phyloP scores from a whole-genome alignment of 345 rosid genomes.

The Melaleuca quinquenervia region DNA sequence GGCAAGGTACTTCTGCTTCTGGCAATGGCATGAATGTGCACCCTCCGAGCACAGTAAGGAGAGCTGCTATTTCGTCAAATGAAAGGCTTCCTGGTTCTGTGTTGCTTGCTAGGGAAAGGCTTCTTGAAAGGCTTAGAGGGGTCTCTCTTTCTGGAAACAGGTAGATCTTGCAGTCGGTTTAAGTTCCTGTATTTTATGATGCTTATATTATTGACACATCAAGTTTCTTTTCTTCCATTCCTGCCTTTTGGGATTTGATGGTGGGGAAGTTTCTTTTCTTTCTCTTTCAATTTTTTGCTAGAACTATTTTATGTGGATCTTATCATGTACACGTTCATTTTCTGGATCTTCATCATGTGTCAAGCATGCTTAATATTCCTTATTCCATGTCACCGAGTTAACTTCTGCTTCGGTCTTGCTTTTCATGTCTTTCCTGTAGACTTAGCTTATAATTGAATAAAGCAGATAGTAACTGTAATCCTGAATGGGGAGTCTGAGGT shows the following conservation, averaged over 20 bases:
- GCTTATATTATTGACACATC: background rate
- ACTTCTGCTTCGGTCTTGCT: background rate
- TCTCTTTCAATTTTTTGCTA: background rate
- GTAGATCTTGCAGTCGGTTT: constrained; percentile 3
- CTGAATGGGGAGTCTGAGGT: background rate
- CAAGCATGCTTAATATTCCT: background rate
- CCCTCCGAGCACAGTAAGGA: constrained; percentile 20
- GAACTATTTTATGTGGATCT: background rate
- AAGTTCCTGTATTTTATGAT: background rate
- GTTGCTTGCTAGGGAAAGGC: constrained; percentile 86
- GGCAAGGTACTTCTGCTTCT: constrained; percentile 22
- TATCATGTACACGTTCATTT: background rate
- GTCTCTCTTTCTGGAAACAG: constrained; percentile 56
- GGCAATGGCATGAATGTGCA: constrained; percentile 25
- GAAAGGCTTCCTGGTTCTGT: constrained; percentile 94
- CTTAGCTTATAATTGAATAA: background rate
- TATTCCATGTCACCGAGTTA: background rate
- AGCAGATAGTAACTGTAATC: background rate
- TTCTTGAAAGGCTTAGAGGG: constrained; percentile 83
- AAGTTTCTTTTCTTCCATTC: background rate
- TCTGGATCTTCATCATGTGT: background rate
- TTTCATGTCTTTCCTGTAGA: background rate
- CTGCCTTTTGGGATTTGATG: background rate
- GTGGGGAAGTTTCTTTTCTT: background rate
- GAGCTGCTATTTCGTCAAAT: constrained; percentile 22